A percentile compares a stretch with the other conserved stretches of the same genome.
Evolutionary conservation across 108 stramenopile species (phyloP).

Genomic region (Pseudonitzschia multiseries): DNA sequence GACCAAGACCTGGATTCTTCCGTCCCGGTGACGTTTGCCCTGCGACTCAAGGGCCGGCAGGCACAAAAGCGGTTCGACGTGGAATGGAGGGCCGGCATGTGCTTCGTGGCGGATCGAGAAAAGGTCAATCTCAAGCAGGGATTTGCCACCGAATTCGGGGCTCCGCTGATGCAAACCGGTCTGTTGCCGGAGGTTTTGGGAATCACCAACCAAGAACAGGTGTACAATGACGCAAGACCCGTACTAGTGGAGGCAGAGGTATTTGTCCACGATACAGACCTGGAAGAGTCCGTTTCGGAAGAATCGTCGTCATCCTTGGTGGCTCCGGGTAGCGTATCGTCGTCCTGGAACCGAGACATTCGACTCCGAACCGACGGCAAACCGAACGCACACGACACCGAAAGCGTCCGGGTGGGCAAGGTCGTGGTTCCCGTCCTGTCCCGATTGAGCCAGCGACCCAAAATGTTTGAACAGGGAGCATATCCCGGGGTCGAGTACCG

Average conservation of each 20-base stretch:
- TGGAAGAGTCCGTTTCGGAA: conserved; percentile 1
- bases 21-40: conserved; percentile 44
- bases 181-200: conserved; percentile 41
- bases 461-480: conserved; percentile 46
- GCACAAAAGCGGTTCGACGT: conserved; percentile 38
- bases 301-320: not conserved
- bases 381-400: conserved; percentile 10
- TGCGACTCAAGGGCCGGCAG: conserved; percentile 48
- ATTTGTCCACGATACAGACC: conserved; percentile 14
- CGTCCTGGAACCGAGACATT: conserved; percentile 23
- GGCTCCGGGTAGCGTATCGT: not conserved
- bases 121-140: conserved; percentile 24
- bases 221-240: conserved; percentile 12
- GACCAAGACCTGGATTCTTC: not conserved
- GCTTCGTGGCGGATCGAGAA: conserved; percentile 31
- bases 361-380: conserved; percentile 10
- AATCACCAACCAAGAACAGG: conserved; percentile 15
- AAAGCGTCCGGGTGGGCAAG: conserved; percentile 44
- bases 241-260: conserved; percentile 24
- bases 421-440: conserved; percentile 47
- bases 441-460: conserved; percentile 35
- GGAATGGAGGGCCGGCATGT: conserved; percentile 55
- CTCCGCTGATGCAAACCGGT: conserved; percentile 44
- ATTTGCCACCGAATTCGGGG: conserved; percentile 45
- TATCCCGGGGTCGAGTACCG: conserved; percentile 63